Percentiles rank a stretch among this genome's conserved stretches.
phyloP scores from a whole-genome alignment of 805 yeast genomes.

The Maudiozyma serrabonitensis region DNA sequence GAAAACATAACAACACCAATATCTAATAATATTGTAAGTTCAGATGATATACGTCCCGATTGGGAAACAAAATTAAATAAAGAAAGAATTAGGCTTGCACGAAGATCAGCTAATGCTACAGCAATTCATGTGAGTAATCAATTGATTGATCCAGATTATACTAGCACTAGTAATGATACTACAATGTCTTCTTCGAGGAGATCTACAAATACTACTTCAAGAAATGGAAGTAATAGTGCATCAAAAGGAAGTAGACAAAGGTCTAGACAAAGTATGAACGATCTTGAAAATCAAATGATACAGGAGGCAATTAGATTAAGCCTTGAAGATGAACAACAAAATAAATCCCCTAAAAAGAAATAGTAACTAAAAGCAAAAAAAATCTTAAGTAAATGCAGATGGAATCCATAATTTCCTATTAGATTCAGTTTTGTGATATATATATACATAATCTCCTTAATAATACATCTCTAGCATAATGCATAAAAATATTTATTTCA shows the following conservation, averaged over 20 bases:
- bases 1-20: not conserved
- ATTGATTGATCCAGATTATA: constrained; percentile 33
- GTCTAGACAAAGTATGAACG: constrained; percentile 26
- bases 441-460: not conserved
- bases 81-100: constrained; percentile 69
- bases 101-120: constrained; percentile 87
- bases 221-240: not conserved
- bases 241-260: constrained; percentile 8
- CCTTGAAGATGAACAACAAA: constrained; percentile 37
- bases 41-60: constrained; percentile 82
- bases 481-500: not conserved
- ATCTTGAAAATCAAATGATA: constrained; percentile 67
- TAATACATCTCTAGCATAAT: not conserved
- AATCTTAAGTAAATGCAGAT: not conserved
- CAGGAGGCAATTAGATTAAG: constrained; percentile 75
- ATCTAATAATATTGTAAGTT: constrained; percentile 40
- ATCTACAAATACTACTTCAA: constrained; percentile 8
- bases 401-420: not conserved
- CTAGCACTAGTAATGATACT: constrained; percentile 1
- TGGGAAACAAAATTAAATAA: constrained; percentile 71
- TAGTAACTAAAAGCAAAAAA: not conserved
- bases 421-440: not conserved
- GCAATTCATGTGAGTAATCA: constrained; percentile 86
- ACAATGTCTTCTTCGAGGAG: constrained; percentile 11
- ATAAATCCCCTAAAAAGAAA: not conserved